Base-by-base conservation (phyloP, 2,329 filamentous ascomycete species). In the Herpotrichia juniperi region DNA sequence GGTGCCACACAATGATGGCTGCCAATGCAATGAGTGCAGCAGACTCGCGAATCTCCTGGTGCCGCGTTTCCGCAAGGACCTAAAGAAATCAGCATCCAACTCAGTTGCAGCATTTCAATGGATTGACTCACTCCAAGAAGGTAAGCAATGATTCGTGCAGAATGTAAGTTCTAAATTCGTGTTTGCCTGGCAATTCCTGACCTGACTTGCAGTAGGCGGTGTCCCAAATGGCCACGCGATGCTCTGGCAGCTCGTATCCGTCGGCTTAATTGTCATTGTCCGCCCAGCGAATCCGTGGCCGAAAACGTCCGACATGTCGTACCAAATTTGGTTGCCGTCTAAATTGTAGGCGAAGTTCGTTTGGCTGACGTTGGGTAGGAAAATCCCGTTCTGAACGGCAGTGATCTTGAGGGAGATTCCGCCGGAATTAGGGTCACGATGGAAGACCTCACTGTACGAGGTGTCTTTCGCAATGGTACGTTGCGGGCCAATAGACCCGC, bases 1-100 rank as follows among this genome's bases (percentile, higher is more conserved):
- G 59, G 42, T 14, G 59, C 64, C 46, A 67, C 62, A 45, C 64
- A 67, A 37, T 67, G 64, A 46, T 66, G 61, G 12, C 57, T 57
- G 6, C 65, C 63, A 58, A 68, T 67, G 22, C 63, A 68, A 48
- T 66, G 63, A 46, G 62, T 67, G 59, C 63, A 68, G 49, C 65
- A 66, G 17, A 45, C 6, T 19, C 62, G 59, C 16, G 44, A 9
- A 51, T 66, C 62, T 32, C 48, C 49, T 6, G 62, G 62, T 10
- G 61, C 61, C 34, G 12, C 44, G 30, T 57, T 54, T 21, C 65
- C 65, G 31, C 63, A 68, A 14, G 53, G 52, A 53, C 50, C 53
- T 58, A 42, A 30, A 46, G 21, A 22, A 52, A 39, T 16, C 40
- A 44, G 25, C 34, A 25, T 1, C 26, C 19, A 14, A 17, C 8